Conservation (phyloP, 1,284 basidiomycete genomes). For the Polyporus tsugae region DNA sequence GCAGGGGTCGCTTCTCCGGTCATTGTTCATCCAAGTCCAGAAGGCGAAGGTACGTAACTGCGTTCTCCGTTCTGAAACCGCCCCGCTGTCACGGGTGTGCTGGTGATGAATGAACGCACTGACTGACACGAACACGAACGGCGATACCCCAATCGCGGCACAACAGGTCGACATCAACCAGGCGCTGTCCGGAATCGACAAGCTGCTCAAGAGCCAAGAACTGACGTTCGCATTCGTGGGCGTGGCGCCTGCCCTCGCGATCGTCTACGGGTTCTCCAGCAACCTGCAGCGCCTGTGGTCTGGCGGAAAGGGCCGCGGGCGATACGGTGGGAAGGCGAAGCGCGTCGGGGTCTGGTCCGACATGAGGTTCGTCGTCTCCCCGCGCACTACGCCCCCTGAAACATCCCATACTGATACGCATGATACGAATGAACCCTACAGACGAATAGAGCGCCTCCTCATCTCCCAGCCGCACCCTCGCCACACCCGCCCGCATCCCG, state of each 20-base stretch:
- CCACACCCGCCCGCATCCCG: slow-evolving; percentile 10
- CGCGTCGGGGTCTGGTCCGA: slow-evolving; percentile 65
- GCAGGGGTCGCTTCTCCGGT: slow-evolving; percentile 84
- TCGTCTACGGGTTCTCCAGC: slow-evolving; percentile 77
- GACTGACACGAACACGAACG: not conserved
- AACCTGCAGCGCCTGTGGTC: slow-evolving; percentile 60
- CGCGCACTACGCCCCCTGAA: not conserved
- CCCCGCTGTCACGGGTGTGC: not conserved
- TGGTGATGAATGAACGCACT: not conserved
- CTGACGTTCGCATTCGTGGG: slow-evolving; percentile 98
- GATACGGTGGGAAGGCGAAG: slow-evolving; percentile 59
- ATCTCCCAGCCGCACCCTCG: slow-evolving; percentile 48
- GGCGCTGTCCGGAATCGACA: slow-evolving; percentile 88
- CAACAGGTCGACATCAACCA: slow-evolving; percentile 89
- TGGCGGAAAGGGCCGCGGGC: slow-evolving; percentile 54
- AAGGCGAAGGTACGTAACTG: slow-evolving; percentile 83
- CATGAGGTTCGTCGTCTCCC: slow-evolving; percentile 58
- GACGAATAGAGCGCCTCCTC: slow-evolving; percentile 80
- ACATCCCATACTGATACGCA: not conserved
- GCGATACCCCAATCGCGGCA: not conserved
- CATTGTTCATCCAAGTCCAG: slow-evolving; percentile 93
- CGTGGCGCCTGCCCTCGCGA: slow-evolving; percentile 88
- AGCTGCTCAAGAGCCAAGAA: slow-evolving; percentile 93
- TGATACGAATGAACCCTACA: slow-evolving; percentile 37
- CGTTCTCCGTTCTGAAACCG: slow-evolving; percentile 25